Conservation (phyloP, 192 early-diverging fungal species). For the Coemansia sp. region DNA sequence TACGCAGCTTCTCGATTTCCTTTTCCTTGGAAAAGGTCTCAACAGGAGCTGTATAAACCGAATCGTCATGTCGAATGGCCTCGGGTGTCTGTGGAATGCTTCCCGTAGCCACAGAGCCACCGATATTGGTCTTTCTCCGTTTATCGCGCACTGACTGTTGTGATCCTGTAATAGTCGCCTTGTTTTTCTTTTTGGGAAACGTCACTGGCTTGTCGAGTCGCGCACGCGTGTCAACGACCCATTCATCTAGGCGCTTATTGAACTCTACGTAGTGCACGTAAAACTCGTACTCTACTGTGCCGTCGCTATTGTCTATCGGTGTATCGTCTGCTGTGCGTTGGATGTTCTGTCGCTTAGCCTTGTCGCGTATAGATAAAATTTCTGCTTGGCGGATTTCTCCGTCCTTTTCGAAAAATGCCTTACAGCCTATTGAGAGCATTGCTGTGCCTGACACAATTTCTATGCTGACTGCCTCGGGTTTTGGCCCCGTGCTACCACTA, state of each 20-base stretch:
- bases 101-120: constrained; percentile 45
- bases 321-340: constrained; percentile 54
- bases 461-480: constrained; percentile 23
- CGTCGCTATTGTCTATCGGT: constrained; percentile 40
- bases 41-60: constrained; percentile 45
- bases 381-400: constrained; percentile 81
- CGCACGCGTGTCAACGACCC: constrained; percentile 73
- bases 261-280: constrained; percentile 97
- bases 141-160: constrained; percentile 45
- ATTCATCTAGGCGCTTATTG: constrained; percentile 99
- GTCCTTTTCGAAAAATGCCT: constrained; percentile 65
- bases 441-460: constrained; percentile 22
- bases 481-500: constrained; percentile 15
- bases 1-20: constrained; percentile 94
- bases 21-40: constrained; percentile 86
- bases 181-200: constrained; percentile 71
- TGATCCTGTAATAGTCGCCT: constrained; percentile 19
- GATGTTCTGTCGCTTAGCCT: constrained; percentile 49
- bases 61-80: constrained; percentile 43
- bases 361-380: constrained; percentile 75
- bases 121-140: constrained; percentile 57
- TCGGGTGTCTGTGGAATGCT: constrained; percentile 53
- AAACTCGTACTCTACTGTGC: constrained; percentile 64
- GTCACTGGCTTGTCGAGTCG: constrained; percentile 70
- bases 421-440: constrained; percentile 61